These are phyloP conservation scores for Kodamaea neixiangensis DNA, from an alignment of 805 yeast genomes.

Conservation along the genomic window DNA sequence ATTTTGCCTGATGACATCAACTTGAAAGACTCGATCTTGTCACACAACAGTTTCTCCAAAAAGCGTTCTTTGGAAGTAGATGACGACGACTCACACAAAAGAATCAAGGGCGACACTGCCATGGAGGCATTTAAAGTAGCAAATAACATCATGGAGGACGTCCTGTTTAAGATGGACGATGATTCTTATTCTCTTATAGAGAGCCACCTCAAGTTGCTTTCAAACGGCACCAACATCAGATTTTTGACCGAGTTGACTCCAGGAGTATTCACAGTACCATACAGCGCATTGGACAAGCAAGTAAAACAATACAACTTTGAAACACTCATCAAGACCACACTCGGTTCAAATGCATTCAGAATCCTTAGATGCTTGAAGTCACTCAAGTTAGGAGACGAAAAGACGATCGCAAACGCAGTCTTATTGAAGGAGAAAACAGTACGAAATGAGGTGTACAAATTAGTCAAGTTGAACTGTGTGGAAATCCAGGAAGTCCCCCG, in stretches of 20 bases:
- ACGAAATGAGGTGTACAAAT: slow-evolving; percentile 64
- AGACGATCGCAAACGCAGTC: slow-evolving; percentile 71
- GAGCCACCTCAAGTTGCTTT: slow-evolving; percentile 69
- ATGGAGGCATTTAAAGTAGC: background rate
- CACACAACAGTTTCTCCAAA: slow-evolving; percentile 40
- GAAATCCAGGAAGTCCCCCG: slow-evolving; percentile 94
- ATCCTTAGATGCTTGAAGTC: slow-evolving; percentile 75
- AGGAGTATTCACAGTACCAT: slow-evolving; percentile 66
- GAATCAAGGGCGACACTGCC: slow-evolving; percentile 39
- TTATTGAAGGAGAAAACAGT: slow-evolving; percentile 77
- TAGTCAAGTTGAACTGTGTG: slow-evolving; percentile 68
- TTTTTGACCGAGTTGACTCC: slow-evolving; percentile 61
- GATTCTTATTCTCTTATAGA: slow-evolving; percentile 36
- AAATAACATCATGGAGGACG: background rate
- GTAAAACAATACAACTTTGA: slow-evolving; percentile 56
- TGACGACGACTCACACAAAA: slow-evolving; percentile 25
- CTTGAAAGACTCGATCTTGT: slow-evolving; percentile 46
- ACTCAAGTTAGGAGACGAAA: slow-evolving; percentile 78
- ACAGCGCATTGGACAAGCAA: slow-evolving; percentile 46
- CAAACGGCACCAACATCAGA: slow-evolving; percentile 50
- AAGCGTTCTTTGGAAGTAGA: slow-evolving; percentile 13
- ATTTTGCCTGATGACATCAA: slow-evolving; percentile 44
- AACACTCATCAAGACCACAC: slow-evolving; percentile 55
- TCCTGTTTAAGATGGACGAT: slow-evolving; percentile 7
- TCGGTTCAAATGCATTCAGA: slow-evolving; percentile 70